Evolutionary conservation across 2,329 filamentous ascomycete species (phyloP).

Genomic region (Xylariomycetidae sp.): DNA sequence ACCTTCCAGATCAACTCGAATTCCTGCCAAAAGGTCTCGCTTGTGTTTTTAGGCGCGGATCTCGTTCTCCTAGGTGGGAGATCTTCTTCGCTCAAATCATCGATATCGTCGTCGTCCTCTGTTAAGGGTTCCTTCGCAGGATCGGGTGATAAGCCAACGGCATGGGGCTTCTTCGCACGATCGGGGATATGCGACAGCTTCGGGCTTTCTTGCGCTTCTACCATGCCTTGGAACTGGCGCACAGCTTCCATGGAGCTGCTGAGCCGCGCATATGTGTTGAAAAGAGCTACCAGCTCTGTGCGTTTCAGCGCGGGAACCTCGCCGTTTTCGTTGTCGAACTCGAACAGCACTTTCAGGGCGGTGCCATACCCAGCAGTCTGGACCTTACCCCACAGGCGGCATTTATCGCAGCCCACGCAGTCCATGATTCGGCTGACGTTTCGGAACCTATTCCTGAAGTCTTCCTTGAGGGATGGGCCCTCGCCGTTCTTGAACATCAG

Average conservation of each 20-base stretch:
- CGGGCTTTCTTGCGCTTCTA: conserved; percentile 27
- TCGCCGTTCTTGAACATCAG: conserved; percentile 85
- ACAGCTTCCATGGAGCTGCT: conserved; percentile 74
- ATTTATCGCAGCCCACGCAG: conserved; percentile 98
- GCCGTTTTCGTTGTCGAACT: conserved; percentile 67
- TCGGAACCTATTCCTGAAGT: conserved; percentile 94
- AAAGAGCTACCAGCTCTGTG: conserved; percentile 87
- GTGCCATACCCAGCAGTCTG: conserved; percentile 94
- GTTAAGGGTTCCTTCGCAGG: conserved; percentile 11
- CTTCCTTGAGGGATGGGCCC: conserved; percentile 79
- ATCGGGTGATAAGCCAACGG: conserved; percentile 26
- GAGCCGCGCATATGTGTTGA: conserved; percentile 89
- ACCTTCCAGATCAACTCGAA: conserved; percentile 55
- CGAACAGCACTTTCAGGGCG: conserved; percentile 91
- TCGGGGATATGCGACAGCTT: conserved; percentile 24
- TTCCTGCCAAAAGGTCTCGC: conserved; percentile 59
- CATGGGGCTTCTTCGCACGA: conserved; percentile 38
- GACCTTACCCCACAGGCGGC: conserved; percentile 93
- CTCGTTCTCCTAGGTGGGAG: conserved; percentile 23
- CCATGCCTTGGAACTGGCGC: conserved; percentile 60
- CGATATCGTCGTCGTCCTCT: conserved; percentile 30
- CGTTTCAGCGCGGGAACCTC: conserved; percentile 68
- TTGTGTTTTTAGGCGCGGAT: conserved; percentile 33
- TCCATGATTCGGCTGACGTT: conserved; percentile 98
- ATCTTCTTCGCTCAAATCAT: conserved; percentile 35